These are phyloP conservation scores for Glycine soja DNA, from an alignment of 306 rosid genomes.

Conservation along the genomic window DNA sequence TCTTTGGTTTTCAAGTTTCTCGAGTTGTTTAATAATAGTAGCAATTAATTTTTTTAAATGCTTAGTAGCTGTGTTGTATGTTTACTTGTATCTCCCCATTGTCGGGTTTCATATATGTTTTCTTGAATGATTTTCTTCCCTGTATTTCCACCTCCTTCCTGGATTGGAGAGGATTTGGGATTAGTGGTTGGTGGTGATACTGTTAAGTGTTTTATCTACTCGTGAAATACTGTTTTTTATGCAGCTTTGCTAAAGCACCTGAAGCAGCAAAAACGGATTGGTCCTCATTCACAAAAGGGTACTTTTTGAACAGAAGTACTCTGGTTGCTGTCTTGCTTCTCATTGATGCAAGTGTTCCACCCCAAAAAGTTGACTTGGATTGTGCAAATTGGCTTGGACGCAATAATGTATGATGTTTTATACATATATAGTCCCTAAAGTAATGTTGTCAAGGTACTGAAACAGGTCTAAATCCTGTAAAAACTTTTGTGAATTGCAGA, in stretches of 20 bases:
- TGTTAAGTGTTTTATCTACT: not conserved
- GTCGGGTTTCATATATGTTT: conserved; percentile 6
- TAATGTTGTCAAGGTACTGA: conserved; percentile 24
- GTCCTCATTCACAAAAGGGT: conserved; percentile 94
- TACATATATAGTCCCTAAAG: not conserved
- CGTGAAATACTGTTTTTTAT: conserved; percentile 36
- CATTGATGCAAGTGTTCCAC: conserved; percentile 91
- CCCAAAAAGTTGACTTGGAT: conserved; percentile 89
- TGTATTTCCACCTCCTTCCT: not conserved
- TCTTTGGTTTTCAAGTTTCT: conserved; percentile 4
- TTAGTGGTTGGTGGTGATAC: not conserved
- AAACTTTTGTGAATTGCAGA: conserved; percentile 58
- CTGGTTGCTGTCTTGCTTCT: conserved; percentile 85
- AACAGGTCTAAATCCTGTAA: not conserved
- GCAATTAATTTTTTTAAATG: not conserved
- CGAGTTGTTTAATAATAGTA: not conserved
- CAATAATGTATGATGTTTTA: conserved; percentile 54
- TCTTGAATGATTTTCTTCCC: not conserved
- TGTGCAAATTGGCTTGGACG: conserved; percentile 91
- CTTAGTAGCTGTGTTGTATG: not conserved
- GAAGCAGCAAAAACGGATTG: conserved; percentile 86
- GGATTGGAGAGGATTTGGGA: conserved; percentile 11
- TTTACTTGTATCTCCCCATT: not conserved
- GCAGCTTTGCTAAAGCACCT: conserved; percentile 84
- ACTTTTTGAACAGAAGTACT: conserved; percentile 77